Conservation (phyloP, 441 rosid genomes). For the Gossypium davidsonii region DNA sequence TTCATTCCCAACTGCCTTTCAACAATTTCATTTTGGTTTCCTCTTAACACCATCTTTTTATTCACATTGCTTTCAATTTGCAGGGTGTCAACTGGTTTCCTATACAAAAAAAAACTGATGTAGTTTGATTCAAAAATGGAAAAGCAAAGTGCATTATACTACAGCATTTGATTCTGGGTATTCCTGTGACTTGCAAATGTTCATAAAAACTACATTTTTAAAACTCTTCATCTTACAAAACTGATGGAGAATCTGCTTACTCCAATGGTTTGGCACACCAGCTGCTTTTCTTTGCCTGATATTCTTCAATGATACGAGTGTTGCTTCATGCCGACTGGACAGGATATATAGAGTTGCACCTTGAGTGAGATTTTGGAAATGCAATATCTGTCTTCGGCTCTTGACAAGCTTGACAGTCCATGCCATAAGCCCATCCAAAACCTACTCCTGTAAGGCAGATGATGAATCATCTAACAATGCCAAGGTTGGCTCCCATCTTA, state of each 20-base stretch:
- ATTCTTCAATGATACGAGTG: conserved; percentile 2
- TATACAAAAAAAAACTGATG: background rate
- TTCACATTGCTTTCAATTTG: background rate
- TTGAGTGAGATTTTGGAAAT: background rate
- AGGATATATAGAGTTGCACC: background rate
- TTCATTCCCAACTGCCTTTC: background rate
- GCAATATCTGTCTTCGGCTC: background rate
- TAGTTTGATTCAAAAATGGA: background rate
- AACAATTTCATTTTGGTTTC: background rate
- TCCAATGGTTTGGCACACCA: background rate
- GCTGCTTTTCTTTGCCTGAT: background rate
- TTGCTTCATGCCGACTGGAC: background rate
- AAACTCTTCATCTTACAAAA: background rate
- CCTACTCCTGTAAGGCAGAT: background rate
- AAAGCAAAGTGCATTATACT: background rate
- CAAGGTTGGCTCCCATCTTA: background rate
- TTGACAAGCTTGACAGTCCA: background rate
- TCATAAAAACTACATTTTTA: background rate
- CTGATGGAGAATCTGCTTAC: background rate
- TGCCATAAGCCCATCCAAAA: background rate
- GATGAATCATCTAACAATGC: conserved; percentile 4
- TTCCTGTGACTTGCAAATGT: background rate
- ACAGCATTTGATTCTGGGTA: background rate
- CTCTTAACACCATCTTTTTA: background rate
- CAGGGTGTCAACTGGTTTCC: background rate